Evolutionary conservation across 1,139 yeast species (phyloP).

Genomic region (Hyphopichia khmerensis): DNA sequence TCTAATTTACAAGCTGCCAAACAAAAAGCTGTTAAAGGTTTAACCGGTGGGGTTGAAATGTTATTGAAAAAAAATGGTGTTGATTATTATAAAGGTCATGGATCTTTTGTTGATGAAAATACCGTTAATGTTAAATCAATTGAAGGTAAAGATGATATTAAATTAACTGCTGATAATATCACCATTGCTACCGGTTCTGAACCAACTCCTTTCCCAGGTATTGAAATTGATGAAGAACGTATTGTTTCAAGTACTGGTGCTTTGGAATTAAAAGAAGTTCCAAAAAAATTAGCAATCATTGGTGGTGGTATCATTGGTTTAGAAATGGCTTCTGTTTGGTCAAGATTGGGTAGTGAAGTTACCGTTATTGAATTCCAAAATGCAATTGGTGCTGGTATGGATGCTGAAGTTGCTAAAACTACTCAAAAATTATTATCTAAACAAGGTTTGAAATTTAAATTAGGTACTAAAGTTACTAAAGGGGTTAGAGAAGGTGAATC

Average conservation of each 20-base stretch:
- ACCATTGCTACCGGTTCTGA: constrained; percentile 99
- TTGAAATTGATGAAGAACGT: constrained; percentile 93
- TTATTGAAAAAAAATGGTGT: constrained; percentile 95
- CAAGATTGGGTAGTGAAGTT: constrained; percentile 93
- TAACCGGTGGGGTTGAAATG: constrained; percentile 93
- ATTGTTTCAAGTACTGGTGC: constrained; percentile 97
- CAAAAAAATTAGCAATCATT: constrained; percentile 87
- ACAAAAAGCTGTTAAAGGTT: constrained; percentile 82
- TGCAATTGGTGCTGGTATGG: constrained; percentile 95
- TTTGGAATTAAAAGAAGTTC: constrained; percentile 77
- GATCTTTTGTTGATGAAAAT: constrained; percentile 82
- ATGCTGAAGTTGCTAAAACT: constrained; percentile 86
- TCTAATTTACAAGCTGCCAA: constrained; percentile 86
- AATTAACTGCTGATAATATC: constrained; percentile 78
- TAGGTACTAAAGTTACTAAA: constrained; percentile 85
- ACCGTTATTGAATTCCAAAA: constrained; percentile 89
- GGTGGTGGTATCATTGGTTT: constrained; percentile 99
- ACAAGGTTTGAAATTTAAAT: constrained; percentile 93
- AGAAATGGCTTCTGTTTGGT: constrained; percentile 98
- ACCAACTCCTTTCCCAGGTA: constrained; percentile 98
- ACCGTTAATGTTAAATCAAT: constrained; percentile 78
- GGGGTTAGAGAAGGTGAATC: constrained; percentile 87
- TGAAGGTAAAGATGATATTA: constrained; percentile 70
- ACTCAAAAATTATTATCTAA: constrained; percentile 87
- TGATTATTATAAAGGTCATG: constrained; percentile 90